Base-by-base conservation (phyloP, 2,329 filamentous ascomycete genomes). In the Cercospora citrullina region DNA sequence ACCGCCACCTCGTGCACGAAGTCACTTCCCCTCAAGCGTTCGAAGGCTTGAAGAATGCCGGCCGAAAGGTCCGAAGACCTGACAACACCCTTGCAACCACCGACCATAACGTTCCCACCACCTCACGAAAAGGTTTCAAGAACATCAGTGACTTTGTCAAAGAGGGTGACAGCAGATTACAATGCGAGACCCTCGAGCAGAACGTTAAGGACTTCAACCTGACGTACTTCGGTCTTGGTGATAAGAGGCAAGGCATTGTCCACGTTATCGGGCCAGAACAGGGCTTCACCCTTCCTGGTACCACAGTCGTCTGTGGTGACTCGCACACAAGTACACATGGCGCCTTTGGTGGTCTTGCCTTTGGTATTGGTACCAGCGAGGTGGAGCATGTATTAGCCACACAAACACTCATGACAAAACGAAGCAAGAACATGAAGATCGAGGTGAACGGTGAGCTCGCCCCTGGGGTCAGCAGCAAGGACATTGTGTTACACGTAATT, bases 11-110 rank as follows among this genome's bases (percentile, higher is more conserved):
- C 71, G 94, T 98, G 70, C 95, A 99, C 80, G 95, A 99, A 85
- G 95, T 99, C 79, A 99, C 95, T 75, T 97, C 94, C 76, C 95
- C 95, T 71, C 95, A 98, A 92, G 95, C 95, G 59, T 99, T 98
- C 77, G 95, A 99, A 80, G 94, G 94, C 62, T 87, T 98, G 64
- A 91, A 90, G 80, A 97, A 96, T 81, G 94, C 95, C 60, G 89
- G 89, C 72, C 90, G 95, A 71, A 88, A 89, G 81, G 94, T 99
- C 71, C 90, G 95, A 81, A 87, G 95, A 83, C 94, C 94, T 68
- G 95, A 99, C 82, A 97, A 94, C 86, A 98, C 95, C 74, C 87
- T 99, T 69, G 94, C 92, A 67, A 99, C 95, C 55, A 96, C 94
- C 69, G 95, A 99, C 81, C 94, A 99, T 82, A 99, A 98, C 82